These are phyloP conservation scores for Noccaea caerulescens DNA, from an alignment of 345 rosid species.

Conservation along the genomic window DNA sequence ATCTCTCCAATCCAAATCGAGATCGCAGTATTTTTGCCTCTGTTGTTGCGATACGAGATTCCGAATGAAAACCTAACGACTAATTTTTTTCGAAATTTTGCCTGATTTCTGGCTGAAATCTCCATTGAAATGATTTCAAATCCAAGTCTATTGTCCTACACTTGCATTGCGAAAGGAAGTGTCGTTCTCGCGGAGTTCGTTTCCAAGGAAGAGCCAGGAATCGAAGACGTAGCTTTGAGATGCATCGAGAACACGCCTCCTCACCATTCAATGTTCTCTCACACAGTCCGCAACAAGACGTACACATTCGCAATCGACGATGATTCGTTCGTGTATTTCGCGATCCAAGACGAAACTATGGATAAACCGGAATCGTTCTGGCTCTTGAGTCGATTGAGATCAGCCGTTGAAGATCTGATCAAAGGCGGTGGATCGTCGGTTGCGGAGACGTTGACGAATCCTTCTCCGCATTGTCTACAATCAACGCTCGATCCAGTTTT, in stretches of 20 bases:
- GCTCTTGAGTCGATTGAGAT: conserved; percentile 62
- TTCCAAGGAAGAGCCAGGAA: conserved; percentile 57
- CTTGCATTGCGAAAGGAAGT: conserved; percentile 72
- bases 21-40: conserved; percentile 29
- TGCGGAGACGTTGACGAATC: conserved; percentile 37
- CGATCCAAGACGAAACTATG: conserved; percentile 52
- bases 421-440: conserved; percentile 42
- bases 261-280: conserved; percentile 73
- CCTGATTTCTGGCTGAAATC: not conserved
- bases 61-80: conserved; percentile 37
- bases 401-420: conserved; percentile 50
- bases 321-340: conserved; percentile 64
- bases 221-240: conserved; percentile 55
- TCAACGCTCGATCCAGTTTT: conserved; percentile 55
- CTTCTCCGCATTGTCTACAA: conserved; percentile 55
- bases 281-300: conserved; percentile 57
- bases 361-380: conserved; percentile 54
- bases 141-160: conserved; percentile 58
- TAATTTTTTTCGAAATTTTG: not conserved
- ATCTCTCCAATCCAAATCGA: conserved; percentile 11
- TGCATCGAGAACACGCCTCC: conserved; percentile 76
- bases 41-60: conserved; percentile 24
- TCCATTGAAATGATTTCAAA: conserved; percentile 60
- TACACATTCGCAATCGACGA: conserved; percentile 69
- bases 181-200: conserved; percentile 64